Evolutionary conservation across 306 rosid species (phyloP).

Genomic region (Vachellia collinsii): DNA sequence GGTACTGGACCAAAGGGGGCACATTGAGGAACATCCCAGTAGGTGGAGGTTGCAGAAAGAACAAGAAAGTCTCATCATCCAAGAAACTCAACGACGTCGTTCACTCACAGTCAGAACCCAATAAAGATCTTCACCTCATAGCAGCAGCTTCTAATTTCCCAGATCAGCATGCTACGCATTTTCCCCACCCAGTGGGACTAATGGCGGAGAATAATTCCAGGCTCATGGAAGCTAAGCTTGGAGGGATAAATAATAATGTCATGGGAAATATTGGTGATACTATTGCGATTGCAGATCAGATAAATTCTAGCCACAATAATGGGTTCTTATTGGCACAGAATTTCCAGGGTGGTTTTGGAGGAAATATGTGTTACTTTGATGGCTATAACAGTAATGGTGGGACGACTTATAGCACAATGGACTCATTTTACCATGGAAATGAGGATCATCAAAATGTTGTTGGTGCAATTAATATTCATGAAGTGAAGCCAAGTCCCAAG

Average conservation of each 20-base stretch:
- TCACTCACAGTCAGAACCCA: background rate
- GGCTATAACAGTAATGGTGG: conserved; percentile 32
- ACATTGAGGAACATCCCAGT: conserved; percentile 79
- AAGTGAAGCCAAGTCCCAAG: conserved; percentile 71
- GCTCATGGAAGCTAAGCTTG: background rate
- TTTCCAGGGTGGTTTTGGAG: conserved; percentile 18
- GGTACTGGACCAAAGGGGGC: conserved; percentile 90
- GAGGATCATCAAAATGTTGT: conserved; percentile 41
- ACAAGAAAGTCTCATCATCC: conserved; percentile 69
- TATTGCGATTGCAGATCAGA: background rate
- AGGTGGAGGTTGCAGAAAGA: conserved; percentile 78
- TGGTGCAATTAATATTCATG: conserved; percentile 1
- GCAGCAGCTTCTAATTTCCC: background rate
- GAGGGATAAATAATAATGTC: background rate
- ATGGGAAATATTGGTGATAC: background rate
- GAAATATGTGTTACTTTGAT: conserved; percentile 1
- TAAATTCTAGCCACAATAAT: background rate
- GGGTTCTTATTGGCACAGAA: background rate
- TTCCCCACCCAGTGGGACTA: background rate
- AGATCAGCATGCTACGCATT: background rate
- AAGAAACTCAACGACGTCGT: conserved; percentile 41
- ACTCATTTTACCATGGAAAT: conserved; percentile 56
- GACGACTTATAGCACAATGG: conserved; percentile 45
- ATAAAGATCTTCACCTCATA: background rate
- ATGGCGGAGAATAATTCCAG: background rate